A percentile compares a stretch with the other conserved stretches of the same genome.
phyloP scores from a whole-genome alignment of 768 basidiomycete genomes.

The Coprinopsis sp. region DNA sequence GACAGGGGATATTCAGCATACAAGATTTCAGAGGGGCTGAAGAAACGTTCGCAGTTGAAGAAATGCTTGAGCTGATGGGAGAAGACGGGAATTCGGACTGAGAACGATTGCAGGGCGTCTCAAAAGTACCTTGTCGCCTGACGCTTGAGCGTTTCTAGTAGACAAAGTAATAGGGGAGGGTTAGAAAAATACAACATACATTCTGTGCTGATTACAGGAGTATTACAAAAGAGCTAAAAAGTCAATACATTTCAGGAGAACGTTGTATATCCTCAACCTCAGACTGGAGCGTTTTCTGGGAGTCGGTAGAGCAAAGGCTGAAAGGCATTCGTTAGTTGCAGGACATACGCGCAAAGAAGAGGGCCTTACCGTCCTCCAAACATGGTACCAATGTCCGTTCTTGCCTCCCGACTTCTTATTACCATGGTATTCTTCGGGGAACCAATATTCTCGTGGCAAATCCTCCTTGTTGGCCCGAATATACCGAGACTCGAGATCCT shows the following conservation, averaged over 20 bases:
- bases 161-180: no score
- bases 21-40: no score
- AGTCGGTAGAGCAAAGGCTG: constrained; percentile 38
- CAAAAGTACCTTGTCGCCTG: no score
- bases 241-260: no score
- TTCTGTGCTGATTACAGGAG: no score
- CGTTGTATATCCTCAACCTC: constrained; percentile 3
- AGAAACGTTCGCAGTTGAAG: no score
- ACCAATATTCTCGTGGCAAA: constrained; percentile 67
- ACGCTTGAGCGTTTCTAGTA: no score
- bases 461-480: constrained; percentile 62
- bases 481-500: constrained; percentile 60
- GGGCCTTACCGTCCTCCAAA: constrained; percentile 59
- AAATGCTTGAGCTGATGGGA: no score
- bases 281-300: constrained; percentile 30
- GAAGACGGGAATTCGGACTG: no score
- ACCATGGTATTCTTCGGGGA: constrained; percentile 68
- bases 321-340: constrained; percentile 11
- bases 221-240: not conserved
- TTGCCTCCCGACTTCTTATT: constrained; percentile 49
- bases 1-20: no score
- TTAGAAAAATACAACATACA: no score
- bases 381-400: constrained; percentile 73
- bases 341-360: not conserved
- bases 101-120: no score